These are phyloP conservation scores for Populus nigra DNA, from an alignment of 345 rosid genomes.

Conservation along the genomic window DNA sequence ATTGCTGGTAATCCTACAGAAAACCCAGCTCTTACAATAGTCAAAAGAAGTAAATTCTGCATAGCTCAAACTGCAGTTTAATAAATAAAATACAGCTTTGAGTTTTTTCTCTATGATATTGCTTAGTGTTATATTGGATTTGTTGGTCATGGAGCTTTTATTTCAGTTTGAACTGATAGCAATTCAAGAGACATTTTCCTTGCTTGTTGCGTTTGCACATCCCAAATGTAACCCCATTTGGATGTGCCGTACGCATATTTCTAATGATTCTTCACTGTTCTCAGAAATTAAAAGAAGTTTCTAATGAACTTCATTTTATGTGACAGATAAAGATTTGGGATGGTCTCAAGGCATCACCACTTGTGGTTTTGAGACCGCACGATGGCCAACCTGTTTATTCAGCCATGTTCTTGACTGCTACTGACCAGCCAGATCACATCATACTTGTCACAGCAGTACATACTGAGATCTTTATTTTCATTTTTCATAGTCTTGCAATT, in stretches of 20 bases:
- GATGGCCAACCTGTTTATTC: conserved; percentile 80
- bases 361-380: conserved; percentile 73
- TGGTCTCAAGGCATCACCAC: conserved; percentile 64
- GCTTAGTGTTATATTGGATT: not conserved
- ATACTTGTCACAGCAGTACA: conserved; percentile 82
- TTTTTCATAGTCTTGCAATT: not conserved
- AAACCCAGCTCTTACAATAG: not conserved
- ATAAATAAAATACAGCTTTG: not conserved
- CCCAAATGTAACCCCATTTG: not conserved
- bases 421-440: conserved; percentile 75
- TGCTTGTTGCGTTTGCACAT: not conserved
- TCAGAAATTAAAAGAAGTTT: not conserved
- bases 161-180: not conserved
- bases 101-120: not conserved
- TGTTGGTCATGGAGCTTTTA: not conserved
- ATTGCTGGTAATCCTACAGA: not conserved
- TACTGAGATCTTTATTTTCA: conserved; percentile 2
- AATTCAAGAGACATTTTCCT: not conserved
- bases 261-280: not conserved
- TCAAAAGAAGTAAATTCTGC: not conserved
- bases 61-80: not conserved
- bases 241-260: not conserved
- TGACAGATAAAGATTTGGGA: conserved; percentile 92
- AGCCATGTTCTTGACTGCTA: conserved; percentile 62
- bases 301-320: conserved; percentile 6